Conservation (phyloP, 345 rosid species). For the Dovyalis caffra region DNA sequence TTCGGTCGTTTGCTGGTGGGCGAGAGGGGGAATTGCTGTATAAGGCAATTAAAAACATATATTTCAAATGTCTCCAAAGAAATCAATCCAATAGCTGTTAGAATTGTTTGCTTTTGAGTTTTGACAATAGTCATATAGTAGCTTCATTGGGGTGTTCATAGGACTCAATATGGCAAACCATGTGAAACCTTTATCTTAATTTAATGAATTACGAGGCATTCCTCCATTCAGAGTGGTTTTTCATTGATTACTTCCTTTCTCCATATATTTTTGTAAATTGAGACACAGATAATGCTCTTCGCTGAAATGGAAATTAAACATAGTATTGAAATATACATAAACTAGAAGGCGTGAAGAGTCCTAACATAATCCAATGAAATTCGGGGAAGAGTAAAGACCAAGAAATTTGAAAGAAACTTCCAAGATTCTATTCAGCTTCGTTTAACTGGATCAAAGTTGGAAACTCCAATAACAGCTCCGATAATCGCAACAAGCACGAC, state of each 20-base stretch:
- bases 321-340: background rate
- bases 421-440: slow-evolving; percentile 16
- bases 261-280: background rate
- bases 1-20: background rate
- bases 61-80: slow-evolving; percentile 20
- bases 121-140: slow-evolving; percentile 1
- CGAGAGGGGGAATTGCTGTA: slow-evolving; percentile 30
- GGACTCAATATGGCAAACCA: slow-evolving; percentile 13
- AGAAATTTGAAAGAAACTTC: slow-evolving; percentile 3
- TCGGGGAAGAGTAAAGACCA: background rate
- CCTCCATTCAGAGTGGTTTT: slow-evolving; percentile 22
- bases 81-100: slow-evolving; percentile 16
- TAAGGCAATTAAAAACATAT: slow-evolving; percentile 11
- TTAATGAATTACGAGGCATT: slow-evolving; percentile 30
- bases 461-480: slow-evolving; percentile 39
- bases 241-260: background rate
- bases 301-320: background rate
- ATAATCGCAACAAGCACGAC: slow-evolving; percentile 28
- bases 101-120: slow-evolving; percentile 18
- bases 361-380: background rate
- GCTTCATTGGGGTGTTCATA: slow-evolving; percentile 25
- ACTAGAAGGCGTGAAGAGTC: background rate
- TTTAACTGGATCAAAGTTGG: slow-evolving; percentile 49
- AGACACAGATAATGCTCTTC: background rate
- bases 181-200: slow-evolving; percentile 20